Conservation (phyloP, 192 early-diverging fungal species). For the Gaertneriomyces semiglobifer region DNA sequence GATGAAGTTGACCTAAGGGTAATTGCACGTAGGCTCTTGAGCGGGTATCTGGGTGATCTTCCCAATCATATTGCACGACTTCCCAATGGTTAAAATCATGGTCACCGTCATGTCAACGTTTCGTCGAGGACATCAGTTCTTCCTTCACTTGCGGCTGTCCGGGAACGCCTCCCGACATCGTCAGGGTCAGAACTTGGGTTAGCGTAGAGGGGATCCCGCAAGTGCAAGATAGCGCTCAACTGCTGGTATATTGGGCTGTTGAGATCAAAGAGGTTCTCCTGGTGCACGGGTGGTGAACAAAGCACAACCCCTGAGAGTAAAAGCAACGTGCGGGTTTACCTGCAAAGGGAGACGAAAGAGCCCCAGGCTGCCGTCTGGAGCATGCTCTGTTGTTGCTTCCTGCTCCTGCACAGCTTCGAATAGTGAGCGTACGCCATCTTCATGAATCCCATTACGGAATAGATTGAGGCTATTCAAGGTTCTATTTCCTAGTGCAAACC, state of each 20-base stretch:
- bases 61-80: too few species aligned
- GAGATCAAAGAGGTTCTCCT: conserved; percentile 34
- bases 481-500: conserved; percentile 49
- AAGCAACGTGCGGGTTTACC: conserved; percentile 3
- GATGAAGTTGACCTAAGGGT: too few species aligned
- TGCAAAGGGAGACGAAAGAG: conserved; percentile 7
- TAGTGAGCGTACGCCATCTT: conserved; percentile 38
- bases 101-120: too few species aligned
- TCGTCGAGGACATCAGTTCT: too few species aligned
- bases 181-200: neutral
- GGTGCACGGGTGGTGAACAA: neutral
- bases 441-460: conserved; percentile 37
- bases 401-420: conserved; percentile 47
- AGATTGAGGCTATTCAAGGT: conserved; percentile 50
- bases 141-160: too few species aligned
- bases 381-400: conserved; percentile 39
- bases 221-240: conserved; percentile 25
- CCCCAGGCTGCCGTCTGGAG: conserved; percentile 13
- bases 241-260: conserved; percentile 16
- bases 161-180: too few species aligned
- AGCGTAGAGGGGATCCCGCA: conserved; percentile 38
- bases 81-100: too few species aligned
- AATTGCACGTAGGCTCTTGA: too few species aligned
- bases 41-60: too few species aligned
- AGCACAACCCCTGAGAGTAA: neutral